These are phyloP conservation scores for Alliaria petiolata DNA, from an alignment of 345 rosid genomes.

Conservation along the genomic window DNA sequence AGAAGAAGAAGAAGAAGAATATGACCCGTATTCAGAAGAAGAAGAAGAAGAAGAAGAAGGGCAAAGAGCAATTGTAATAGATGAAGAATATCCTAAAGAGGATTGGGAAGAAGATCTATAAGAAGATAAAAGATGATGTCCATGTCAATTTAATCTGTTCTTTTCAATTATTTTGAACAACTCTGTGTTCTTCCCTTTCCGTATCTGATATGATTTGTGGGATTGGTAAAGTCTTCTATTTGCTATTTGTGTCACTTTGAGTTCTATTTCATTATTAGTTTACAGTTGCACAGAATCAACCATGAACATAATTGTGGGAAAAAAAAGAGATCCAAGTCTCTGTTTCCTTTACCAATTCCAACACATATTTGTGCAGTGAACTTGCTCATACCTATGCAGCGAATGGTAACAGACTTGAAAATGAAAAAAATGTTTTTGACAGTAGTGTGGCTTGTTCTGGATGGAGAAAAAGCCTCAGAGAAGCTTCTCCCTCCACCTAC, in stretches of 20 bases:
- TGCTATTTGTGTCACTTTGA: neutral
- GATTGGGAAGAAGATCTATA: neutral
- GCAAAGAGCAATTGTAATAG: neutral
- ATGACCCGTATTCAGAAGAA: neutral
- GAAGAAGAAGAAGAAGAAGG: neutral
- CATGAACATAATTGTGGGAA: neutral
- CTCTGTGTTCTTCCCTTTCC: too few species aligned
- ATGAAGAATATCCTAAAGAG: slow-evolving; percentile 16
- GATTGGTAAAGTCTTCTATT: neutral
- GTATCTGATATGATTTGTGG: too few species aligned
- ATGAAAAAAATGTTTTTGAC: too few species aligned
- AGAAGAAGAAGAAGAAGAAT: neutral
- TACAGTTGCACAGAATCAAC: neutral
- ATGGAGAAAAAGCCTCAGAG: too few species aligned
- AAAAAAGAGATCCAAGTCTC: neutral
- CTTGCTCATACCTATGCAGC: too few species aligned
- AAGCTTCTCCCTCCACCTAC: neutral
- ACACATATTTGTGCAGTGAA: too few species aligned
- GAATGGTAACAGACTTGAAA: too few species aligned
- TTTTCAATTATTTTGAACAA: neutral
- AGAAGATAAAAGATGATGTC: neutral
- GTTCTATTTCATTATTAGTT: neutral
- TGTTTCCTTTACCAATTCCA: too few species aligned
- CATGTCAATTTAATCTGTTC: neutral
- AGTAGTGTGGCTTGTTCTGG: too few species aligned